phyloP scores from a whole-genome alignment of 2,329 filamentous ascomycete species.

The Fusarium poae region DNA sequence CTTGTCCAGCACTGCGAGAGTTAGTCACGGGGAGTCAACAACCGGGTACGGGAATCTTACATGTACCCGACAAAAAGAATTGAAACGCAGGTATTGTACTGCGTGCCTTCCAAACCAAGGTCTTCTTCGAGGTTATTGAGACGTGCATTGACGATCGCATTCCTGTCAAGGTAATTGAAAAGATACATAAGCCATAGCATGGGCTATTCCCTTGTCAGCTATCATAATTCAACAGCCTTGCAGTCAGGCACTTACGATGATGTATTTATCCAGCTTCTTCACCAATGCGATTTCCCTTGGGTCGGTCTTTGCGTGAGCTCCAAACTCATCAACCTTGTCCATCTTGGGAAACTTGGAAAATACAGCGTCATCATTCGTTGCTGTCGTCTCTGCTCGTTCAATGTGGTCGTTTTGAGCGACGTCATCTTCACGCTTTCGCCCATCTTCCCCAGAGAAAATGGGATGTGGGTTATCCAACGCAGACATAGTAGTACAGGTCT shows the following conservation, averaged over 20 bases:
- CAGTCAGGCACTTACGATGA: constrained; percentile 2
- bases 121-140: constrained; percentile 67
- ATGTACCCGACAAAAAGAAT: constrained; percentile 56
- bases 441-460: not conserved
- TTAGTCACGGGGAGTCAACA: not conserved
- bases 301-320: constrained; percentile 41
- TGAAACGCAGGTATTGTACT: constrained; percentile 54
- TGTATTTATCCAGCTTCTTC: constrained; percentile 39
- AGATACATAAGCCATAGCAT: constrained; percentile 58
- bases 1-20: constrained; percentile 42
- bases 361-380: constrained; percentile 15
- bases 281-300: constrained; percentile 39
- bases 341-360: constrained; percentile 39
- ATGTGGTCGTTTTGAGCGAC: constrained; percentile 23
- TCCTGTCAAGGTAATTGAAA: constrained; percentile 60
- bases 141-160: constrained; percentile 68
- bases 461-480: accelerated
- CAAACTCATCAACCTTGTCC: constrained; percentile 42
- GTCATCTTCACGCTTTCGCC: not conserved
- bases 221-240: accelerated
- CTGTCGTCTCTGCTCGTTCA: constrained; percentile 26
- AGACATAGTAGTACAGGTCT: not conserved
- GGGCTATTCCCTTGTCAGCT: constrained; percentile 33
- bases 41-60: not conserved
- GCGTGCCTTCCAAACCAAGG: constrained; percentile 58